These are phyloP conservation scores for Stellera chamaejasme DNA, from an alignment of 345 rosid genomes.

Conservation along the genomic window DNA sequence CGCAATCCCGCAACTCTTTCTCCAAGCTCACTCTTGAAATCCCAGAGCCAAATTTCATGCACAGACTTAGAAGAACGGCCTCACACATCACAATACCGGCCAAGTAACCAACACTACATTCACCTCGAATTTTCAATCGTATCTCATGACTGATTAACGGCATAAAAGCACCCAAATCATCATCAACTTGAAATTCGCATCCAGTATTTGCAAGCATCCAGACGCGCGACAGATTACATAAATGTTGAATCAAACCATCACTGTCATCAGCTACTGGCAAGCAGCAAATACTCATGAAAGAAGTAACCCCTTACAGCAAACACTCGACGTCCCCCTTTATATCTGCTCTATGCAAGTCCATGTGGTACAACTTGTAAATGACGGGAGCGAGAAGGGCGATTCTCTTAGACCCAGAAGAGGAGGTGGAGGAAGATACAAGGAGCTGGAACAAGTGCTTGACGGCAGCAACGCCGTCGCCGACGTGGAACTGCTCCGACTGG, in stretches of 20 bases:
- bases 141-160: constrained; percentile 37
- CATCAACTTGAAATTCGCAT: constrained; percentile 22
- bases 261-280: constrained; percentile 15
- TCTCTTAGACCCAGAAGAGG: constrained; percentile 31
- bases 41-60: constrained; percentile 41
- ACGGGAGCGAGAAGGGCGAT: constrained; percentile 58
- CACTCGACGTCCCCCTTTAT: constrained; percentile 31
- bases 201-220: constrained; percentile 49
- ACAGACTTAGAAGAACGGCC: constrained; percentile 39
- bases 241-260: constrained; percentile 31
- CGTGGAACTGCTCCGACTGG: constrained; percentile 26
- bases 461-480: constrained; percentile 15
- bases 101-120: constrained; percentile 36
- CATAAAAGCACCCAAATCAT: constrained; percentile 40
- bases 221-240: constrained; percentile 37
- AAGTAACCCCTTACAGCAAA: constrained; percentile 43
- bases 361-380: constrained; percentile 35
- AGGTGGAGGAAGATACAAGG: constrained; percentile 40
- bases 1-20: constrained; percentile 33
- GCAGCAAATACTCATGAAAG: constrained; percentile 39
- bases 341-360: constrained; percentile 9
- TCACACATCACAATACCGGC: constrained; percentile 71
- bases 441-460: constrained; percentile 49
- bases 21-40: constrained; percentile 26
- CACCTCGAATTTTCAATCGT: constrained; percentile 25